phyloP scores from a whole-genome alignment of 2,329 filamentous ascomycete genomes.

The Colletotrichum tofieldiae region DNA sequence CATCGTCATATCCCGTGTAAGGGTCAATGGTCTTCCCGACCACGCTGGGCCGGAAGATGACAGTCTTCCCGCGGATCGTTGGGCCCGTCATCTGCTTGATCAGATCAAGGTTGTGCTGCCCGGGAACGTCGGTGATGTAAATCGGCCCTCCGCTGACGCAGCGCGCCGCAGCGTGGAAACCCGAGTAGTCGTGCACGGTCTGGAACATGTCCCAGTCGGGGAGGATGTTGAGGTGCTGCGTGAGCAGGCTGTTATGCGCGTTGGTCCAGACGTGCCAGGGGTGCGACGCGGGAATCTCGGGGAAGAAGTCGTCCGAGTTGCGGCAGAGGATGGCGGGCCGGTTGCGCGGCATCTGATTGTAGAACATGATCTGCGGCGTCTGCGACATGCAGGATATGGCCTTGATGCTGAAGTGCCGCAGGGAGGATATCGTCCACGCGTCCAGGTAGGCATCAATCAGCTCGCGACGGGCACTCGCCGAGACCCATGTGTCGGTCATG shows the following conservation, averaged over 20 bases:
- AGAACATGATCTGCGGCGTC: constrained; percentile 87
- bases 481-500: constrained; percentile 82
- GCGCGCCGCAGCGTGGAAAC: constrained; percentile 90
- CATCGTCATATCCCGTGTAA: constrained; percentile 84
- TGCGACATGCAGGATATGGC: constrained; percentile 97
- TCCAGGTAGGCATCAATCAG: constrained; percentile 86
- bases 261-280: constrained; percentile 97
- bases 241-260: constrained; percentile 88
- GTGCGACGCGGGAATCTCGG: constrained; percentile 83
- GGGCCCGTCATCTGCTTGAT: constrained; percentile 86
- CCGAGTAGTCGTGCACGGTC: constrained; percentile 77
- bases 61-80: constrained; percentile 79
- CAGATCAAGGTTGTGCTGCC: constrained; percentile 81
- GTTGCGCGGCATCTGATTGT: constrained; percentile 84
- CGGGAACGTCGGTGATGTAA: constrained; percentile 93
- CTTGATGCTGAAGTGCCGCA: constrained; percentile 83
- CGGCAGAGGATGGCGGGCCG: constrained; percentile 82
- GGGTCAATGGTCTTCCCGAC: constrained; percentile 80
- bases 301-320: constrained; percentile 95
- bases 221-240: constrained; percentile 86
- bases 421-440: constrained; percentile 84
- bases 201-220: constrained; percentile 88
- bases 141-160: constrained; percentile 93
- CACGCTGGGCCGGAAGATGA: constrained; percentile 85
- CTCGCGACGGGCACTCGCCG: constrained; percentile 78